Base-by-base conservation (phyloP, 163 green algal genomes). In the Trebouxiophyceae sp. region DNA sequence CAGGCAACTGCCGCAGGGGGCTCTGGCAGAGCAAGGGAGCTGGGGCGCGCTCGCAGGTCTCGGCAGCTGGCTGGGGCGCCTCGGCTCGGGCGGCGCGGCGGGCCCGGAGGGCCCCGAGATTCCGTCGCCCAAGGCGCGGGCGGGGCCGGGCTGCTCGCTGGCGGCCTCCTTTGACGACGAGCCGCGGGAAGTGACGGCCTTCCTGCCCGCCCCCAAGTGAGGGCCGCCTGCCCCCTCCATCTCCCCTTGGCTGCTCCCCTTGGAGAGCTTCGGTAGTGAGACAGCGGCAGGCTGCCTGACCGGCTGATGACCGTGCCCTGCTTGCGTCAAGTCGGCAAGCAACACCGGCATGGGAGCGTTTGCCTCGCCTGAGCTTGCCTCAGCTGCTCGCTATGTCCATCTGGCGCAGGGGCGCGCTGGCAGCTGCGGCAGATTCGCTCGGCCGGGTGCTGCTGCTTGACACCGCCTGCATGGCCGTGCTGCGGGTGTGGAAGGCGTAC, bases 401-500 rank as follows among this genome's bases (percentile, higher is more conserved):
- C 3, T 69, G 7, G 5, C 59, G 54, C 69, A 82, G 76, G 54
- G 81, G 83, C 1, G 30, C 62, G 1, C 71, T 84, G 70, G 75
- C 86, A 23, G 78, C 74, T 23, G 81, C 77, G 1, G 73, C 76
- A 45, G 86, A 92, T 64, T 75, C 56, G 28, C 70, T 91, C 45
- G 86, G 86, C 0, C 72, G 86, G 1, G 73, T 92, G 54, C 30
- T 86, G 68, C 74, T 92, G 55, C 26, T 92, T 27, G 79, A 91
- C 44, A 34, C 67, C 19, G 65, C 50, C 23, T 45, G 16, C 22
- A 63, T 75, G 28, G 62, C 69, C 12, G 65, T 84, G 2, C 45
- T 84, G n/a, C 63, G 75, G 23, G 75, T 92, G 30, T 87, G 86
- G 68, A 92, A 92, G 71, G 76, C 73, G n/a, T 86, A 86, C 66